Evolutionary conservation across 176 grass and related monocot species (phyloP).

Genomic region (Leersia perrieri): DNA sequence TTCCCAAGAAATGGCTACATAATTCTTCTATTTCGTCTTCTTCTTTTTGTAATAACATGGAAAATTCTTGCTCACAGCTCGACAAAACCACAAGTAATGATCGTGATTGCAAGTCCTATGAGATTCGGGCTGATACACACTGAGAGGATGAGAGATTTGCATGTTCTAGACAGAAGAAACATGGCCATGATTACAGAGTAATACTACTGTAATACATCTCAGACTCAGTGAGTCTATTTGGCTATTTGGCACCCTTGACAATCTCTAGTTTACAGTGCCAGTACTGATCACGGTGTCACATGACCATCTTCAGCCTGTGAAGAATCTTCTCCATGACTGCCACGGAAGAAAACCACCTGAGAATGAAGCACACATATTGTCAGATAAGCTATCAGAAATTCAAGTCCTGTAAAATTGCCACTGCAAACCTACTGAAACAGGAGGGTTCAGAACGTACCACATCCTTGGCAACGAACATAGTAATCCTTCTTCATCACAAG

Average conservation of each 20-base stretch:
- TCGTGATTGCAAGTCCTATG: background rate
- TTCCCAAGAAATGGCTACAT: background rate
- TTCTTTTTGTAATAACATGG: no score
- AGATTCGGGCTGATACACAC: background rate
- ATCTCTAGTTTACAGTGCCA: background rate
- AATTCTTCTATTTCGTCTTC: no score
- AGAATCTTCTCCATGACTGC: conserved; percentile 94
- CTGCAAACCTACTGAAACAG: background rate
- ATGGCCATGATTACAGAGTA: background rate
- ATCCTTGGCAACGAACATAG: conserved; percentile 72
- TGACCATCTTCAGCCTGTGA: conserved; percentile 50
- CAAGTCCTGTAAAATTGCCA: background rate
- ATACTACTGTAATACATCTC: background rate
- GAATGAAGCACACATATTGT: background rate
- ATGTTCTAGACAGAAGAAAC: background rate
- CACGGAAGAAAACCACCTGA: conserved; percentile 95
- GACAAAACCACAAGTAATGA: background rate
- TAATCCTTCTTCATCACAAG: conserved; percentile 55
- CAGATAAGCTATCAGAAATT: background rate
- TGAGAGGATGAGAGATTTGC: background rate
- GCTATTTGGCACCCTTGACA: background rate
- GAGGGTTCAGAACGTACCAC: conserved; percentile 50
- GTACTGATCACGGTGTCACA: background rate
- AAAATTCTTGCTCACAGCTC: background rate
- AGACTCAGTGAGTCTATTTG: no score